phyloP scores from a whole-genome alignment of 2,329 filamentous ascomycete genomes.

The Helotiales sp. region DNA sequence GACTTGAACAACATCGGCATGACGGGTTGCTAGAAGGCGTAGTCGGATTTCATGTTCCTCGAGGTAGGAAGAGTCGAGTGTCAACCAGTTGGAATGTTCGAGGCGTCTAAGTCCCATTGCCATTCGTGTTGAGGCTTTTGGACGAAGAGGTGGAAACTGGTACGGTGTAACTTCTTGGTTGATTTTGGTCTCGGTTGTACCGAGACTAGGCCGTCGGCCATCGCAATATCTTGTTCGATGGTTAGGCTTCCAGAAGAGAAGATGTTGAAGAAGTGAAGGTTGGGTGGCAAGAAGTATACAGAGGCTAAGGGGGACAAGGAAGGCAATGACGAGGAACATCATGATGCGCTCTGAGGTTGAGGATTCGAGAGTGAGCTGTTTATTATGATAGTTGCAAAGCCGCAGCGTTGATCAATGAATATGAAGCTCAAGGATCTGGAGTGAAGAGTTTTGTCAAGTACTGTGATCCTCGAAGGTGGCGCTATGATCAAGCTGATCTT shows the following conservation, averaged over 20 bases:
- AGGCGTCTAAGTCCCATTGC: constrained; percentile 49
- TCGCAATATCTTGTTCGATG: not conserved
- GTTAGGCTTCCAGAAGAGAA: not conserved
- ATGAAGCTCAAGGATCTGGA: constrained; percentile 2
- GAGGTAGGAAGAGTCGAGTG: constrained; percentile 46
- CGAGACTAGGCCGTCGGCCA: not conserved
- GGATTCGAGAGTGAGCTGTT: not conserved
- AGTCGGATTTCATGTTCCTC: constrained; percentile 43
- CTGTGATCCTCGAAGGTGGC: not conserved
- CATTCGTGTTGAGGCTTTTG: constrained; percentile 33
- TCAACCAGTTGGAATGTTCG: constrained; percentile 48
- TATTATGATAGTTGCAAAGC: too few species aligned
- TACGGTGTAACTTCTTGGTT: constrained; percentile 22
- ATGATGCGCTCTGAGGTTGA: not conserved
- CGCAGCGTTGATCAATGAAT: constrained; percentile 2
- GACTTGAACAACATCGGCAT: constrained; percentile 44
- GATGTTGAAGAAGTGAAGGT: not conserved
- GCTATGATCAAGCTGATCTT: not conserved
- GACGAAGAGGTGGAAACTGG: constrained; percentile 24
- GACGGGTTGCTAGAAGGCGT: constrained; percentile 40
- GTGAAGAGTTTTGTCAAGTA: not conserved
- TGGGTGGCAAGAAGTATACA: constrained; percentile 5
- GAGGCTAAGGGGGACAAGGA: constrained; percentile 5
- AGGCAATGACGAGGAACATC: not conserved
- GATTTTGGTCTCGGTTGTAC: constrained; percentile 12